These are phyloP conservation scores for Isoetes taiwanensis DNA, from an alignment of 75 land plant species.

Conservation along the genomic window DNA sequence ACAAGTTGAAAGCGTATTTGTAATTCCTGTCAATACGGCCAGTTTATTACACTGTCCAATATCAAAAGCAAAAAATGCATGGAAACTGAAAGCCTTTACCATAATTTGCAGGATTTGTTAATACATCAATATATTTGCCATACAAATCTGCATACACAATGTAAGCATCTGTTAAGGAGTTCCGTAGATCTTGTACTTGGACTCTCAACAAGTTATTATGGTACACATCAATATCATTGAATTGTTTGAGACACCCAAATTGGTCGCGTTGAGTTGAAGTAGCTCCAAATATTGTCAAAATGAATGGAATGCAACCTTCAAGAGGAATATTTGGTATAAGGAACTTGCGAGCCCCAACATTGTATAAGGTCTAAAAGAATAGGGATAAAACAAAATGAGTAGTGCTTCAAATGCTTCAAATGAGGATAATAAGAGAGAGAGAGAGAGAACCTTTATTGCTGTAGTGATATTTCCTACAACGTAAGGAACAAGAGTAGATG, in stretches of 20 bases:
- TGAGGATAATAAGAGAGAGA: too few species aligned
- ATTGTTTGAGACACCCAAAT: conserved; percentile 8
- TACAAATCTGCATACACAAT: conserved; percentile 16
- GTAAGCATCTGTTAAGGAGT: background rate
- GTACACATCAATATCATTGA: background rate
- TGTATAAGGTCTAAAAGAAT: too few species aligned
- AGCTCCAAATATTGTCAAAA: background rate
- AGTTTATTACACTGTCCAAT: too few species aligned
- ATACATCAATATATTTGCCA: background rate
- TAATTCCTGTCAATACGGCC: too few species aligned
- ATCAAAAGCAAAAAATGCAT: too few species aligned
- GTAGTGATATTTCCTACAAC: background rate
- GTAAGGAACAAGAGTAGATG: conserved; percentile 3
- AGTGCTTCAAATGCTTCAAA: background rate
- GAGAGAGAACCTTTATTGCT: conserved; percentile 8
- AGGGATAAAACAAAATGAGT: background rate
- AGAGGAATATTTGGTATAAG: conserved; percentile 12
- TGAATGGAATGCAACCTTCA: conserved; percentile 9
- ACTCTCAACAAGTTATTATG: conserved; percentile 8
- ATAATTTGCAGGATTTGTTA: conserved; percentile 3
- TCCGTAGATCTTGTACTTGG: background rate
- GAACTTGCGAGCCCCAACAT: too few species aligned
- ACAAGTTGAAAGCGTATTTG: conserved; percentile 8
- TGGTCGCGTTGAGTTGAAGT: conserved; percentile 3
- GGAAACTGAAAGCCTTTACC: too few species aligned